Evolutionary conservation across 768 basidiomycete genomes (phyloP), one percentile per base, ranked within the genome.

Genomic region (Neoboletus subvelutipes): DNA sequence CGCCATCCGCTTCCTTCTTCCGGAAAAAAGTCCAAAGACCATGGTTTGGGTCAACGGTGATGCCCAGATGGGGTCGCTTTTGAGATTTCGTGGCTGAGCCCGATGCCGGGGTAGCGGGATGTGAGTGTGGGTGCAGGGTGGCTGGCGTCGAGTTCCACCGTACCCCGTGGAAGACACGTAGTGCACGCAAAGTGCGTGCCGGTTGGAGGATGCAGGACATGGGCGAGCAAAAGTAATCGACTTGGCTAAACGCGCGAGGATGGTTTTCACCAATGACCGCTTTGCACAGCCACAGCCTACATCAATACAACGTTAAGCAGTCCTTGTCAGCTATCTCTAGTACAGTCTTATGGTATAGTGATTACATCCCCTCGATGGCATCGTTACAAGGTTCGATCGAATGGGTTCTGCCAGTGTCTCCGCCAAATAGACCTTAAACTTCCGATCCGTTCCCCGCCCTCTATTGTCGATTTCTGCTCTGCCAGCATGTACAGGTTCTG

Each of bases 11-110:
- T 22, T 78, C 73, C 64, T 80, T 83, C 63, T 75, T 78, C 56
- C 88, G 79, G 73, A 92, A 93, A 69, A 93, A 92, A 0, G 77
- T 84, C 64, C 82, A 92, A 8, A 93, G 80, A 1, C 90, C 91
- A 69, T 93, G 90, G 57, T 86, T 80, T 22, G 84, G 79, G 56
- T 80, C 74, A 24, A 80, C 74, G 5, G 72, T 50, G 41, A 83
- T 65, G 43, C 73, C 73, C 17, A 80, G 66, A 52, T 79, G 79
- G 0, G 78, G 78, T 12, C 81, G 75, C 41, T 73, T 70, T 37
- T 72, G 65, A 13, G 71, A 68, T n/a, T 66, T 69, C 36, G 48
- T 31, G 11, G 49, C 45, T 41, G 57, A 58, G n/a, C 40, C 54
- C 2, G 54, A 41, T 8, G 40, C 20, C 1, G 37, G 39, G 24